A percentile compares a stretch with the other conserved stretches of the same genome.
These are phyloP conservation scores for Alternaria novae-zelandiae DNA, from an alignment of 2,329 filamentous ascomycete genomes.

Conservation along the genomic window DNA sequence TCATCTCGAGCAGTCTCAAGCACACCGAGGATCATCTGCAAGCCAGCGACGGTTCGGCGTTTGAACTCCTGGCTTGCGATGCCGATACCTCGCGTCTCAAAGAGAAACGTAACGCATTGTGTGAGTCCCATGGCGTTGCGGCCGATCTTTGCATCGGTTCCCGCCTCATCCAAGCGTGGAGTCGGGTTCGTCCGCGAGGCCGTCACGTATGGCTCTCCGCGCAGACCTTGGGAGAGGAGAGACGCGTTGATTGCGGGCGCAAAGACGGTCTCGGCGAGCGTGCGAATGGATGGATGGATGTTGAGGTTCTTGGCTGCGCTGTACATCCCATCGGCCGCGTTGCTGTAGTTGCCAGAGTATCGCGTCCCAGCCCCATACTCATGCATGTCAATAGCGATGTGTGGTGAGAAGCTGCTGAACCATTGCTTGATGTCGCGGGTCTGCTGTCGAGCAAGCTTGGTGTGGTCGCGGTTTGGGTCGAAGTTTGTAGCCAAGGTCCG, in stretches of 20 bases:
- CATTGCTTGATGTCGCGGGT: conserved; percentile 44
- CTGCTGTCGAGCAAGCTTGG: conserved; percentile 45
- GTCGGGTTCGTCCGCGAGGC: conserved; percentile 26
- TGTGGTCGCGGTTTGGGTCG: conserved; percentile 48
- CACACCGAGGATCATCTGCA: conserved; percentile 44
- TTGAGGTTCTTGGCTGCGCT: conserved; percentile 48
- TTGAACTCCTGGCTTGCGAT: conserved; percentile 45
- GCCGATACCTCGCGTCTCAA: conserved; percentile 45
- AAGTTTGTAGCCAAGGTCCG: conserved; percentile 45
- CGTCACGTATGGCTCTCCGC: conserved; percentile 46
- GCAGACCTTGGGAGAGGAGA: conserved; percentile 33
- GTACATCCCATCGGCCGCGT: conserved; percentile 45
- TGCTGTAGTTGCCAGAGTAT: conserved; percentile 39
- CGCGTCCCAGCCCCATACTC: conserved; percentile 40
- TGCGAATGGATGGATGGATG: conserved; percentile 42
- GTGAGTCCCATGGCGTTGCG: conserved; percentile 47
- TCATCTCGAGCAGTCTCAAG: conserved; percentile 43
- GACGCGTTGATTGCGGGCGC: conserved; percentile 41
- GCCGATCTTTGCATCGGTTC: conserved; percentile 46
- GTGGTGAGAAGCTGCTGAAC: conserved; percentile 39
- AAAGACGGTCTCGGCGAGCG: conserved; percentile 44
- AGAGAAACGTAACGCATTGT: conserved; percentile 45
- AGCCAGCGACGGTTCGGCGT: conserved; percentile 39
- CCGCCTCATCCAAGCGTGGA: conserved; percentile 40
- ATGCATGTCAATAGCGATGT: conserved; percentile 48